Base-by-base conservation (phyloP, 139 green algal genomes). In the Chlorella ohadii region DNA sequence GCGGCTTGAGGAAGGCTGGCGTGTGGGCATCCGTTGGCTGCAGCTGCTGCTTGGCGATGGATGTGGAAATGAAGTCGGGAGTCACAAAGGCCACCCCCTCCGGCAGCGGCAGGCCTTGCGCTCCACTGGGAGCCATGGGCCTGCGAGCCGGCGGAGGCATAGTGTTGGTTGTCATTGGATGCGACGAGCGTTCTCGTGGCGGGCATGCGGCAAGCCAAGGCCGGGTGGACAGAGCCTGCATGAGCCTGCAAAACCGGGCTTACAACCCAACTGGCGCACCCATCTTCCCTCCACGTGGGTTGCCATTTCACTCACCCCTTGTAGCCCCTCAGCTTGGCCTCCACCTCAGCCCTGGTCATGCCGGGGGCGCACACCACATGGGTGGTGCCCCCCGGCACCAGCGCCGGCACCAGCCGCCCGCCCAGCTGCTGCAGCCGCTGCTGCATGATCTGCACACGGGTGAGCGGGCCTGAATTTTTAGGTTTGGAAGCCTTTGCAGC, bases 361-460 rank as follows among this genome's bases (percentile, higher is more conserved):
- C 22, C 36, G 3, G 68, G 19, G 36, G 68, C 36, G 34, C 68
- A 75, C 68, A 75, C 34, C 22, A 75, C 68, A 28, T 75, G 68
- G 0, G 68, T 75, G 68, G 68, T 75, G 68, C 36, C 68, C 3
- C n/a, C 38, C 22, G 68, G 20, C 68, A 47, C 38, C 34, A 55
- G 23, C 4, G 22, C 36, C 15, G 36, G 36, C 34, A 56, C 36
- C 68, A 75, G 36, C 6, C 47, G 7, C 36, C 68, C 68, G 22
- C 68, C 68, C 68, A 44, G 36, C 68, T 75, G 36, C 68, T 75
- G 68, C 34, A 68, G 63, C 28, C 27, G 63, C 63, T 38, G 63
- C 28, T 68, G 67, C 34, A 41, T 47, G 34, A 74, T 51, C 38
- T 75, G 68, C 23, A 57, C 12, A 13, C 59, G 5, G 23, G 59